Conservation (phyloP, 148 eudicot genomes). For the Cornus florida region DNA sequence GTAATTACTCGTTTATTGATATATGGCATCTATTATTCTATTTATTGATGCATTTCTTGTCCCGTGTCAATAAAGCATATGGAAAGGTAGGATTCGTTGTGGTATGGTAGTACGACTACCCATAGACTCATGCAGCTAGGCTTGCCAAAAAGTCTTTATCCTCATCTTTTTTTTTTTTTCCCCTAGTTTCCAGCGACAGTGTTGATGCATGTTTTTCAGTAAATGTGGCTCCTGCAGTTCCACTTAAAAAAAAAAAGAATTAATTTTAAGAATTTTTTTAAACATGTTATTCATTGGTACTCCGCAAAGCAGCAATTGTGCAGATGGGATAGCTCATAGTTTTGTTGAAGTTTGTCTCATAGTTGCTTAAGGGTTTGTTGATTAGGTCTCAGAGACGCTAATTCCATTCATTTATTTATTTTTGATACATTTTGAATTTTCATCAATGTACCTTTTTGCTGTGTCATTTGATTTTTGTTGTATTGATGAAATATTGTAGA, state of each 20-base stretch:
- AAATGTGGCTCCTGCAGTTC: neutral
- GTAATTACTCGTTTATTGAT: no score
- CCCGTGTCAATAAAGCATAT: no score
- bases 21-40: no score
- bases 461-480: neutral
- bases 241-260: no score
- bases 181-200: neutral
- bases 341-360: neutral
- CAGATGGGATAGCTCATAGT: neutral
- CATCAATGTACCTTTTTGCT: neutral
- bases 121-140: no score
- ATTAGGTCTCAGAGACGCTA: neutral
- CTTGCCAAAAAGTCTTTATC: no score
- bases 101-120: no score
- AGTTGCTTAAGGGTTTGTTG: neutral
- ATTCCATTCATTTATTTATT: neutral
- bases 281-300: no score
- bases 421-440: neutral
- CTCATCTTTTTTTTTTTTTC: neutral
- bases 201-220: neutral
- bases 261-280: no score
- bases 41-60: no score
- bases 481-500: neutral
- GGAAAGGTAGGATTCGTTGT: no score
- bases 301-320: no score